phyloP scores from a whole-genome alignment of 139 green algal genomes.

The Picochlorum sp. region DNA sequence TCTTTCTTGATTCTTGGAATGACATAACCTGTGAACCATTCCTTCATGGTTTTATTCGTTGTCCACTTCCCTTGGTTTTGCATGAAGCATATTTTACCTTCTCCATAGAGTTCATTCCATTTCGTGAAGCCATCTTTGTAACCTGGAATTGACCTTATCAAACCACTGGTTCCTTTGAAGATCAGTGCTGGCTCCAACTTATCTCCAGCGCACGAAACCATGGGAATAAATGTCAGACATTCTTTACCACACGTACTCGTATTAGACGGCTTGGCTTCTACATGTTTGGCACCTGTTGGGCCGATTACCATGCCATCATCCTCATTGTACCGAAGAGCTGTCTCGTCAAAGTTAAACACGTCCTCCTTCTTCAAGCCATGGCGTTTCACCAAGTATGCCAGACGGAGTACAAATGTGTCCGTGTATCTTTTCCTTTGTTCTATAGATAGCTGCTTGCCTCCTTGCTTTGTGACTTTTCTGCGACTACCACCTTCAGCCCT shows the following conservation, averaged over 20 bases:
- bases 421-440: not conserved
- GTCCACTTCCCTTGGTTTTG: not conserved
- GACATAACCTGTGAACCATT: not conserved
- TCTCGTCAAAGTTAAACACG: slow-evolving; percentile 1
- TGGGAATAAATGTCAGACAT: not conserved
- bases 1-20: not conserved
- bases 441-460: not conserved
- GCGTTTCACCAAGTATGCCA: not conserved
- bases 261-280: not conserved
- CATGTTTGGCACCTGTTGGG: not conserved
- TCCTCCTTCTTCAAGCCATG: not conserved
- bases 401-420: not conserved
- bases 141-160: not conserved
- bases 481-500: not conserved
- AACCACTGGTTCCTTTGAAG: not conserved
- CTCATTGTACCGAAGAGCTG: not conserved
- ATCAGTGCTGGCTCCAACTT: not conserved
- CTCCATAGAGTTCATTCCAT: not conserved
- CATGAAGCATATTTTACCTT: not conserved
- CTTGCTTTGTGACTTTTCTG: not conserved
- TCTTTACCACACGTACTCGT: not conserved
- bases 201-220: not conserved
- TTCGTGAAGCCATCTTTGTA: not conserved
- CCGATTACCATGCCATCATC: not conserved
- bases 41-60: not conserved